Base-by-base conservation (phyloP, 306 rosid genomes). In the Calophaca sinica region DNA sequence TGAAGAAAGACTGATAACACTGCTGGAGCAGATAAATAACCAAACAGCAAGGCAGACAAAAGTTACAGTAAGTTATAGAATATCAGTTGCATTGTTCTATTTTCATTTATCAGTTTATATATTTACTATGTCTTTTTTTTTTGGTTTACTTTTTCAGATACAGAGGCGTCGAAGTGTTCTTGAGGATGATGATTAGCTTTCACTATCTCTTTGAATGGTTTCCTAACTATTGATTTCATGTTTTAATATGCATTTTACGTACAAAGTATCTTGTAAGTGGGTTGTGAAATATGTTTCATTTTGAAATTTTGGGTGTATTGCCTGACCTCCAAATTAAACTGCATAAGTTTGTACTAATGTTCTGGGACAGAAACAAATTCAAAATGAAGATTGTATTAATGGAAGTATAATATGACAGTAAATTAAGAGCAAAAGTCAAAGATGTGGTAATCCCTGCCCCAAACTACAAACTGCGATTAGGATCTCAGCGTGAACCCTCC, bases 101-200 rank as follows among this genome's bases (percentile, higher is more conserved):
- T 38, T 42, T 70, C 39, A 26, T 36, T 55, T 54, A 39, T 10
- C 9, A 29, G 26, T 13, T 68, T 31, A 11, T 62, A 7, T 31
- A 45, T 26, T 41, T 51, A 20, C 36, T 2, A 2, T 63, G 10
- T 33, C 57, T n/a, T 62, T 8, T 46, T n/a, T 67, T 14, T 4
- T 55, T 1, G 15, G 14, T 64, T 42, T 64, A 64, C 70, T 7
- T 64, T 79, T 83, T 35, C 92, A 94, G 99, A 94, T 94, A 72
- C 96, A 88, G 74, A 91, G 99, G 93, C 97, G 99, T 73, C 89
- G 97, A 74, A 94, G 85, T 67, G 97, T 94, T 65, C 96, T 94
- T 1, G 99, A 94, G 20, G 99, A 94, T 9, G 99, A 94, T 75
- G 97, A 94, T 84, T 94, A 83, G 80, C 72, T 76, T 44, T 55